phyloP scores from a whole-genome alignment of 2,329 filamentous ascomycete species.

The Cytospora piceicola region DNA sequence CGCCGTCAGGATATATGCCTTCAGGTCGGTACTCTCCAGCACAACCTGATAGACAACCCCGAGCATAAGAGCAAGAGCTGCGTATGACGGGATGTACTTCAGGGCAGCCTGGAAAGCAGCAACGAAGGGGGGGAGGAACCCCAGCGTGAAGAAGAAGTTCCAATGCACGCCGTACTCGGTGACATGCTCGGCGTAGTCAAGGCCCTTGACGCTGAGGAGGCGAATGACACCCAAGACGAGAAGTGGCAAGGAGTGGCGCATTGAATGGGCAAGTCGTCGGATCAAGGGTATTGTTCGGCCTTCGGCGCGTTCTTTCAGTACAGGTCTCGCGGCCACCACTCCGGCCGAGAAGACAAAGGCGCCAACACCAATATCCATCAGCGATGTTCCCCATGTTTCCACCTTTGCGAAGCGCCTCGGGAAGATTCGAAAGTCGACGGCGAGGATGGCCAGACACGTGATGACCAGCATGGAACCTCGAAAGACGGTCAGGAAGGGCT shows the following conservation, averaged over 20 bases:
- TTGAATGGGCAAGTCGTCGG: conserved; percentile 65
- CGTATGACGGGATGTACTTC: conserved; percentile 73
- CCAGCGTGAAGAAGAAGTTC: conserved; percentile 99
- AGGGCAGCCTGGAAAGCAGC: conserved; percentile 79
- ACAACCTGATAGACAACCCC: conserved; percentile 72
- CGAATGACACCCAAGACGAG: conserved; percentile 79
- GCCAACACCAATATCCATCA: conserved; percentile 97
- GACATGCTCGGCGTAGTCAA: conserved; percentile 96
- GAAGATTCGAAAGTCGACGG: conserved; percentile 93
- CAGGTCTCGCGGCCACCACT: conserved; percentile 81
- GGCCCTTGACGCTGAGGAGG: conserved; percentile 85
- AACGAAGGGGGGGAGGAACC: conserved; percentile 84
- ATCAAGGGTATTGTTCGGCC: conserved; percentile 54
- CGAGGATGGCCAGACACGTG: conserved; percentile 91
- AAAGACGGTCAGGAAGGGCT: conserved; percentile 92
- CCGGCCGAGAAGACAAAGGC: conserved; percentile 97
- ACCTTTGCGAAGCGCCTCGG: conserved; percentile 95
- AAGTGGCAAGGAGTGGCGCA: conserved; percentile 82
- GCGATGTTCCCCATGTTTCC: conserved; percentile 98
- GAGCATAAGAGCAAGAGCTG: conserved; percentile 72
- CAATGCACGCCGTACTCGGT: conserved; percentile 98
- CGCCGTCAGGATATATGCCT: conserved; percentile 80
- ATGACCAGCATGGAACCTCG: conserved; percentile 88
- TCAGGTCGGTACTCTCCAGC: conserved; percentile 77
- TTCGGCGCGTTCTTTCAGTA: conserved; percentile 70